These are phyloP conservation scores for Tetraselmis chui DNA, from an alignment of 139 green algal genomes.

Conservation along the genomic window DNA sequence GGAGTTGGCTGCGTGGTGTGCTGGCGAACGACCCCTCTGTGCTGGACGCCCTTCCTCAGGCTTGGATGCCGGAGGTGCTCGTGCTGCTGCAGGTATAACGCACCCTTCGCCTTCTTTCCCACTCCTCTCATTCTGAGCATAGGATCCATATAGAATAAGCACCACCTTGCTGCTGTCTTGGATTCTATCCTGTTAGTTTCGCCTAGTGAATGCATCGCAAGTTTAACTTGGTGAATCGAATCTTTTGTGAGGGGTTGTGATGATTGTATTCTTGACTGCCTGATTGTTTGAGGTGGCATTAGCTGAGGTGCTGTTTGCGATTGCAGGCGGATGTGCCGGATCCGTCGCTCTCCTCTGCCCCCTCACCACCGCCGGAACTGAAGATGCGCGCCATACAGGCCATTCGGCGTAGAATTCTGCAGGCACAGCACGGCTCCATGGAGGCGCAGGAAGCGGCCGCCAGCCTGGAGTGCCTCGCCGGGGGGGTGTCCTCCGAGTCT, in stretches of 20 bases:
- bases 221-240: too few relatives aligned
- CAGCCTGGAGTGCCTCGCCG: not conserved
- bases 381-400: not conserved
- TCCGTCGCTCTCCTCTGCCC: not conserved
- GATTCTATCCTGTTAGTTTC: too few relatives aligned
- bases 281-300: too few relatives aligned
- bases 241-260: too few relatives aligned
- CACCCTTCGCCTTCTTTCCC: too few relatives aligned
- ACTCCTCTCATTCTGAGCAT: too few relatives aligned
- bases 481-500: not conserved
- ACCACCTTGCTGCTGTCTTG: too few relatives aligned
- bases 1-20: not conserved
- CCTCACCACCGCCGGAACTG: not conserved
- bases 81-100: not conserved
- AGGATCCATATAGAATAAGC: too few relatives aligned
- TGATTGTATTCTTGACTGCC: too few relatives aligned
- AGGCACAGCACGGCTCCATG: not conserved
- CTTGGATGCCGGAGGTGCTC: not conserved
- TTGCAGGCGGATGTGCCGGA: not conserved
- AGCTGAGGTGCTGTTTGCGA: too few relatives aligned
- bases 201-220: too few relatives aligned
- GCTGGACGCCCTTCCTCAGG: not conserved
- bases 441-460: not conserved
- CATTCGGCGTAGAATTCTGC: not conserved
- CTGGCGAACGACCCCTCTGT: not conserved